A percentile compares a stretch with the other conserved stretches of the same genome.
These are phyloP conservation scores for Ilex asprella DNA, from an alignment of 257 asterid species.

Conservation along the genomic window DNA sequence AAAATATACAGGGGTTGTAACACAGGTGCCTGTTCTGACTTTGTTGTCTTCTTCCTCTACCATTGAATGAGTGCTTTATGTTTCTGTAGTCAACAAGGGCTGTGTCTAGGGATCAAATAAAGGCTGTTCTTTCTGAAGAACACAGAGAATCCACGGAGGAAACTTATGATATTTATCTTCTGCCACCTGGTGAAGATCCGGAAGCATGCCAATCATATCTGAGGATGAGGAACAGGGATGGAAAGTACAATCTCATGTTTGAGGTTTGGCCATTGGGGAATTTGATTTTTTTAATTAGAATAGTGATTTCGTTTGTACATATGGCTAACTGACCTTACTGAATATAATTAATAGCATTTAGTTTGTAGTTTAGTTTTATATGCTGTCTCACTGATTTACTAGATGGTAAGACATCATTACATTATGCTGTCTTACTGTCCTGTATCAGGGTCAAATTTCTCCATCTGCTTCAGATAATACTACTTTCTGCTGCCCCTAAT, in stretches of 20 bases:
- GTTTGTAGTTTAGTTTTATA: too few species aligned
- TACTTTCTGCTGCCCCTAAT: too few species aligned
- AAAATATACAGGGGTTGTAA: not conserved
- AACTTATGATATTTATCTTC: conserved; percentile 95
- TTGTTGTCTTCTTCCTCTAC: conserved; percentile 11
- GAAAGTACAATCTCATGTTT: conserved; percentile 97
- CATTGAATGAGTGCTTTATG: conserved; percentile 2
- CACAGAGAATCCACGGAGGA: conserved; percentile 67
- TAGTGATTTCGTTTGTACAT: too few species aligned
- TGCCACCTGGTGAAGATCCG: conserved; percentile 99
- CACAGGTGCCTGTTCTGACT: conserved; percentile 8
- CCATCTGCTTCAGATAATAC: too few species aligned
- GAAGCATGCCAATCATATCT: conserved; percentile 98
- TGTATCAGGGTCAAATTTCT: too few species aligned
- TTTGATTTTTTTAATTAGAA: not conserved
- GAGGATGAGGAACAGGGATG: conserved; percentile 98
- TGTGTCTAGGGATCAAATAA: conserved; percentile 68
- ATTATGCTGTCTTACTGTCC: too few species aligned
- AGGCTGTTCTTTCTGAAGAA: conserved; percentile 60
- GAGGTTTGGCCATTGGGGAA: conserved; percentile 52
- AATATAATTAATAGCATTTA: too few species aligned
- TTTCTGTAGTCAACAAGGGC: conserved; percentile 60
- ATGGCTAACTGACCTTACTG: too few species aligned
- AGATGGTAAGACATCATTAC: too few species aligned
- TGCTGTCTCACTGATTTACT: too few species aligned